Evolutionary conservation across 176 grass and related monocot genomes (phyloP), one percentile per base, ranked within the genome.

Genomic region (Tuctoria greenei): DNA sequence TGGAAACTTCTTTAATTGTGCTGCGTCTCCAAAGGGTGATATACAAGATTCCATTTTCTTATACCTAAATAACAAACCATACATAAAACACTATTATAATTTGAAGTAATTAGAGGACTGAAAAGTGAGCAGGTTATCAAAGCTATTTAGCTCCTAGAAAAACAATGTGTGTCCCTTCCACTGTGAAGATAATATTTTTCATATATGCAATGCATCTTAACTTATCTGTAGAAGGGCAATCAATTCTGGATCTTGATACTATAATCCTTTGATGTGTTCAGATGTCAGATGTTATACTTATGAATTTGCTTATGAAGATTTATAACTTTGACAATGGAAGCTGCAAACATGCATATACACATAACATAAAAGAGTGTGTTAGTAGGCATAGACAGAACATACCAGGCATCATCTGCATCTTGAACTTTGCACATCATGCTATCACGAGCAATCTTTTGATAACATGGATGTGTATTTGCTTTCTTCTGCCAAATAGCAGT

Each of bases 1-100:
- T 68, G 90, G 90, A 79, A 97, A 97, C 47, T 74, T 87, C 79
- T 80, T 81, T 51, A 88, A 47, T 43, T 85, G 69, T 52, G 80
- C 72, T 79, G 76, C 88, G 17, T 83, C 76, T 21, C 16, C 38
- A 28, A 43, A 42, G 64, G 81, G 86, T 26, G 87, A 90, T 79
- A 90, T 37, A 72, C 93, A 97, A 68, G 60, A 60, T 88, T 97
- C 88, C 87, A 93, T 93, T 81, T 90, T 86, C 77, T 93, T 88
- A 77, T 97, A 90, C 93, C 93, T 97, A 85, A 40, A 70, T 69
- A 9, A 66, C 37, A 67, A 70, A 64, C 27, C 28, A 75, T 38
- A 12, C 10, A 74, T 34, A 49, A 72, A 69, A 79, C 2, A 12
- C 1, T 63, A 60, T 77, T 27, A 50, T 58, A 39, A 84, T 64